Evolutionary conservation across 768 basidiomycete species (phyloP).

Genomic region (Leccinum barrowsii): DNA sequence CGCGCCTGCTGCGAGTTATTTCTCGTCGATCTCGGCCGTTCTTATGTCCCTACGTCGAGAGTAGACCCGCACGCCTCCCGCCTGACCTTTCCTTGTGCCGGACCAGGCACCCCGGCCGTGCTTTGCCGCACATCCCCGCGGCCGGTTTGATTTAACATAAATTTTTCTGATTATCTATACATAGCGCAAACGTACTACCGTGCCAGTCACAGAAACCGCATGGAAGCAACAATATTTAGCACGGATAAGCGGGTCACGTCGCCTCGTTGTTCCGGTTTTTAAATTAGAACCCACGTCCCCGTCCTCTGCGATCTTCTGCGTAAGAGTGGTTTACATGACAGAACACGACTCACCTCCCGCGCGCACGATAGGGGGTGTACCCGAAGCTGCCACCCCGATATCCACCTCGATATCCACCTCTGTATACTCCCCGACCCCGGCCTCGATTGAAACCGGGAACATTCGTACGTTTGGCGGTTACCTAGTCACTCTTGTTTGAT

Average conservation of each 20-base stretch:
- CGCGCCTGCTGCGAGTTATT: too few species aligned
- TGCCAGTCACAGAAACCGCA: slow-evolving; percentile 9
- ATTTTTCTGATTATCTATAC: too few species aligned
- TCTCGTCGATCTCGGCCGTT: too few species aligned
- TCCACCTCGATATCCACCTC: slow-evolving; percentile 62
- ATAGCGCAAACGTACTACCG: slow-evolving; percentile 16
- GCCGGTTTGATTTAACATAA: too few species aligned
- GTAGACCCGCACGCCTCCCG: too few species aligned
- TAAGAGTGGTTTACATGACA: slow-evolving; percentile 12
- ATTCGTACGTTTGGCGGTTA: slow-evolving; percentile 94
- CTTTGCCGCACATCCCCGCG: too few species aligned
- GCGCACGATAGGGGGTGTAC: slow-evolving; percentile 54
- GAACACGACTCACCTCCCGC: slow-evolving; percentile 62
- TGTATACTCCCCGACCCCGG: slow-evolving; percentile 66
- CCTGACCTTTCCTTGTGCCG: too few species aligned
- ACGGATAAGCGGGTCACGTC: slow-evolving; percentile 10
- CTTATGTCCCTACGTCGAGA: too few species aligned
- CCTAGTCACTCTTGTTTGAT: slow-evolving; percentile 44
- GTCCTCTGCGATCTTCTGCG: slow-evolving; percentile 43
- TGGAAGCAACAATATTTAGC: slow-evolving; percentile 3
- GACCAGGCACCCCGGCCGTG: too few species aligned
- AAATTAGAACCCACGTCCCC: slow-evolving; percentile 65
- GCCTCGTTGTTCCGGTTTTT: slow-evolving; percentile 23
- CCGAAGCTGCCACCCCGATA: slow-evolving; percentile 51
- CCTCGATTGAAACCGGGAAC: slow-evolving; percentile 88